A percentile compares a stretch with the other conserved stretches of the same genome.
Conservation (phyloP, 345 rosid species). For the Murraya koenigii region DNA sequence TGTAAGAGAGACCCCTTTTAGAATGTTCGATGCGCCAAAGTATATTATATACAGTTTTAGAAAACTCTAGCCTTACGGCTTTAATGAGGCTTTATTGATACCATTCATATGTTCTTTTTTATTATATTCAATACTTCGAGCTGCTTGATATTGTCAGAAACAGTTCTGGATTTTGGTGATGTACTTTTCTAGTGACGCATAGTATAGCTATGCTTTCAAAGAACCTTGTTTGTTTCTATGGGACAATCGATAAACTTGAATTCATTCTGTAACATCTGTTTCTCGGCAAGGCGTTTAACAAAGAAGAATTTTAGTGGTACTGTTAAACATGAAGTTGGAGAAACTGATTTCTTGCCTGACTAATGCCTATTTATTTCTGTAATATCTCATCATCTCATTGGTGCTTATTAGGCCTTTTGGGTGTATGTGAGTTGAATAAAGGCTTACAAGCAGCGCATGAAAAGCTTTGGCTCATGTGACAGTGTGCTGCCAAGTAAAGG, state of each 20-base stretch:
- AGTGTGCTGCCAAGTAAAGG: neutral
- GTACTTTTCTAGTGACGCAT: neutral
- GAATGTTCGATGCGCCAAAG: neutral
- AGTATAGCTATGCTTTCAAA: neutral
- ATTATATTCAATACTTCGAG: neutral
- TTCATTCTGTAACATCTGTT: neutral
- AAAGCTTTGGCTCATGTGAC: neutral
- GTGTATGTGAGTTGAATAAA: neutral
- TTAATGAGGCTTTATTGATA: conserved; percentile 9
- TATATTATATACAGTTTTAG: conserved; percentile 5
- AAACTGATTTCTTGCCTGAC: neutral
- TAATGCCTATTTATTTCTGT: neutral
- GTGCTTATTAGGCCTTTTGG: neutral
- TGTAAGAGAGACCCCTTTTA: conserved; percentile 22
- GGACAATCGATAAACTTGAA: neutral
- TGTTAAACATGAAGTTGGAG: neutral
- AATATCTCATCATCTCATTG: neutral
- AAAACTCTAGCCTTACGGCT: neutral
- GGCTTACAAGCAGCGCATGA: neutral
- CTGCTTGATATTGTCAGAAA: neutral
- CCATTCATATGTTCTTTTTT: neutral
- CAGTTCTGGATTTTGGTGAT: neutral
- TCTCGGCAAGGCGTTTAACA: too few species aligned
- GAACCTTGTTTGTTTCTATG: neutral
- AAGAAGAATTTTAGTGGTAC: neutral